Percentiles rank a stretch among this genome's conserved stretches.
Evolutionary conservation across 2,329 filamentous ascomycete species (phyloP).

Genomic region (Calonectria multiphialidica): DNA sequence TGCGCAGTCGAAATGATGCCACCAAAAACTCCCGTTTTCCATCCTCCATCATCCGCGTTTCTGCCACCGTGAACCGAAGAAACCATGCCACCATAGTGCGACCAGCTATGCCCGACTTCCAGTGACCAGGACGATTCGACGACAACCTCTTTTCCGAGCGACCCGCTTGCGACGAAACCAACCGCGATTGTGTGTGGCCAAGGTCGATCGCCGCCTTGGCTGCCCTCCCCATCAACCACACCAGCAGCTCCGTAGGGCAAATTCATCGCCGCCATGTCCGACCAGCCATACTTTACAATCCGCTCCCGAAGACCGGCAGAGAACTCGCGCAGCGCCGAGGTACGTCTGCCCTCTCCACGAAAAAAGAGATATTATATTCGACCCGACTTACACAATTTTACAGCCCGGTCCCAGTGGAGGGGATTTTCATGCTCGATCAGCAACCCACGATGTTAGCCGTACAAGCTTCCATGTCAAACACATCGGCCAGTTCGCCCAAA

Average conservation of each 20-base stretch:
- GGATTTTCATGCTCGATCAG: slow-evolving; percentile 48
- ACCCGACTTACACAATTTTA: slow-evolving; percentile 31
- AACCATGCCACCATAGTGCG: slow-evolving; percentile 25
- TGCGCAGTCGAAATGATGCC: slow-evolving; percentile 33
- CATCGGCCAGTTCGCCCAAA: slow-evolving; percentile 65
- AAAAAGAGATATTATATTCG: background rate
- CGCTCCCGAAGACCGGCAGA: slow-evolving; percentile 61
- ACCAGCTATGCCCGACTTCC: slow-evolving; percentile 8
- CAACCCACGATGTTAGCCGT: slow-evolving; percentile 69
- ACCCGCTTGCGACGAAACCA: slow-evolving; percentile 20
- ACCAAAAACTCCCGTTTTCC: slow-evolving; percentile 23
- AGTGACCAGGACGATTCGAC: slow-evolving; percentile 19
- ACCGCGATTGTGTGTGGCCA: slow-evolving; percentile 17
- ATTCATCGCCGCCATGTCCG: slow-evolving; percentile 50
- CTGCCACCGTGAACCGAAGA: slow-evolving; percentile 31
- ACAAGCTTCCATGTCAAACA: slow-evolving; percentile 70
- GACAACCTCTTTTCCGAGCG: slow-evolving; percentile 11
- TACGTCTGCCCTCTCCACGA: slow-evolving; percentile 49
- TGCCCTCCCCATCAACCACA: slow-evolving; percentile 2
- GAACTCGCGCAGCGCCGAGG: slow-evolving; percentile 62
- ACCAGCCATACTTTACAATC: slow-evolving; percentile 66
- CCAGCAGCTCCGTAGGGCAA: background rate
- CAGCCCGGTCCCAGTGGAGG: slow-evolving; percentile 34
- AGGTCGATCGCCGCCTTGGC: slow-evolving; percentile 21
- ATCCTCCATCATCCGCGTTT: slow-evolving; percentile 19